Evolutionary conservation across 1,284 basidiomycete genomes (phyloP).

Genomic region (Ceratobasidium papillatum): DNA sequence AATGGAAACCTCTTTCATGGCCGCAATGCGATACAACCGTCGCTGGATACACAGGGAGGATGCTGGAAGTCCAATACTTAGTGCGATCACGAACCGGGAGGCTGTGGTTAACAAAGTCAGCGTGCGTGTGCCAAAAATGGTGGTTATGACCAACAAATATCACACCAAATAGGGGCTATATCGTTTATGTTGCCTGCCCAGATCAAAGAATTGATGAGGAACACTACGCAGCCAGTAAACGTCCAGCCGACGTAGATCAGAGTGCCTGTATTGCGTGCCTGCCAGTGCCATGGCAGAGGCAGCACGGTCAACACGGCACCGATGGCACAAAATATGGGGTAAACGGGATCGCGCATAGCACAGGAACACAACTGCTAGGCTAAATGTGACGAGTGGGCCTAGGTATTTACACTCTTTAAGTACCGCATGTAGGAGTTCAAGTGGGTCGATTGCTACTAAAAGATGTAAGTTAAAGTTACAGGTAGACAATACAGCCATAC

Average conservation of each 20-base stretch:
- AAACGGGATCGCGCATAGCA: constrained; percentile 21
- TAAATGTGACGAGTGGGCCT: background rate
- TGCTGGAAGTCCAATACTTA: constrained; percentile 55
- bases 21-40: constrained; percentile 60
- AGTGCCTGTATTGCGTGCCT: constrained; percentile 69
- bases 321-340: constrained; percentile 57
- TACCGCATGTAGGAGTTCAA: too few relatives aligned
- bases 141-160: constrained; percentile 64
- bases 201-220: constrained; percentile 70
- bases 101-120: constrained; percentile 22
- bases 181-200: constrained; percentile 70
- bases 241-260: constrained; percentile 72
- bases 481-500: too few relatives aligned
- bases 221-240: constrained; percentile 62
- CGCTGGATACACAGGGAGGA: constrained; percentile 61
- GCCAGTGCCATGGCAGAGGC: constrained; percentile 68
- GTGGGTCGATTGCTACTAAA: too few relatives aligned
- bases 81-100: constrained; percentile 50
- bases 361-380: background rate
- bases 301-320: constrained; percentile 61
- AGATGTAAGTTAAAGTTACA: too few relatives aligned
- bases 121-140: constrained; percentile 11
- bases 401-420: too few relatives aligned
- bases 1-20: constrained; percentile 48
- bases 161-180: constrained; percentile 73